phyloP scores from a whole-genome alignment of 768 basidiomycete genomes.

The Termitomyces sp. region DNA sequence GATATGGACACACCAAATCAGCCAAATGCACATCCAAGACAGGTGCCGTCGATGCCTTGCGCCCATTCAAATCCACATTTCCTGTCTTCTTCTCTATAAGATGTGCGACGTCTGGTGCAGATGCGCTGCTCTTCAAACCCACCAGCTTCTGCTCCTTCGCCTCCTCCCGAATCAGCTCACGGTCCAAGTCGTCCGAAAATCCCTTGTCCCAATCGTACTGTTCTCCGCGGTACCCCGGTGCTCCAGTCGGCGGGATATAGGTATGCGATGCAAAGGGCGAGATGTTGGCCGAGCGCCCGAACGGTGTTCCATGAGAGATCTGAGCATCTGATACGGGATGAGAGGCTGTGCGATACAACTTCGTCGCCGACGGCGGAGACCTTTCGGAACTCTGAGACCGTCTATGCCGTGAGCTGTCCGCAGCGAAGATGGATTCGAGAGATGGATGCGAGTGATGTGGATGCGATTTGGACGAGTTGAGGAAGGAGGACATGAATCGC shows the following conservation, averaged over 20 bases:
- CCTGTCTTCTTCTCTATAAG: constrained; percentile 52
- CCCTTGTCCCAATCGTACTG: constrained; percentile 67
- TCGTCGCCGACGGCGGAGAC: constrained; percentile 1
- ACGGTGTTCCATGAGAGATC: constrained; percentile 50
- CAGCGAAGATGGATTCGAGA: constrained; percentile 21
- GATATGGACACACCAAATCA: constrained; percentile 53
- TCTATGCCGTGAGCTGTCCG: constrained; percentile 3
- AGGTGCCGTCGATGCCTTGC: constrained; percentile 50
- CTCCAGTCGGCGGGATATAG: constrained; percentile 52
- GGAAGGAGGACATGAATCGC: constrained; percentile 50
- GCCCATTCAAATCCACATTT: constrained; percentile 50
- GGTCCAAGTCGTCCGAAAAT: constrained; percentile 47
- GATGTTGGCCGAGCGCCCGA: constrained; percentile 32
- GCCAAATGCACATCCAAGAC: constrained; percentile 58
- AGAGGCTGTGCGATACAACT: constrained; percentile 8
- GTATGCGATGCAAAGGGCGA: constrained; percentile 43
- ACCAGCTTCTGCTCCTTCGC: constrained; percentile 19
- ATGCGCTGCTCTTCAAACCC: constrained; percentile 15
- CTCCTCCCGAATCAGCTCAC: constrained; percentile 30
- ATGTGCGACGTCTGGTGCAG: constrained; percentile 33
- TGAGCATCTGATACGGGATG: constrained; percentile 14
- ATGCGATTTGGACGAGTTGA: constrained; percentile 16
- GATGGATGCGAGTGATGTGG: constrained; percentile 8
- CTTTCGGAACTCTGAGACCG: constrained; percentile 14
- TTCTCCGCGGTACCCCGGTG: constrained; percentile 76